These are phyloP conservation scores for Ophiostoma sp. DNA, from an alignment of 2,329 filamentous ascomycete species.

Conservation along the genomic window DNA sequence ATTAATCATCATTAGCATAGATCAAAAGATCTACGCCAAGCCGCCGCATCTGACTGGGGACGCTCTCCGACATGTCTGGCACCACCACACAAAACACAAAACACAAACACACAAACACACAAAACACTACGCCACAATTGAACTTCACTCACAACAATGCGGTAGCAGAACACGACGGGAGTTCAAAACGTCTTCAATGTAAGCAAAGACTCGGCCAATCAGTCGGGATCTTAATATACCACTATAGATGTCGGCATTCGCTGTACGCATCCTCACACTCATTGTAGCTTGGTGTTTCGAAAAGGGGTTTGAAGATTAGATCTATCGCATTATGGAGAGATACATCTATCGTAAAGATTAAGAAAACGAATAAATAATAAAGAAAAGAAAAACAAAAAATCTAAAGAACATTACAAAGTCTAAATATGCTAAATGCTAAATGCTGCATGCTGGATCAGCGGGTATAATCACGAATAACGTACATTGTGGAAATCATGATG, in stretches of 20 bases:
- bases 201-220: neutral
- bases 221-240: too few relatives aligned
- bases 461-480: conserved; percentile 12
- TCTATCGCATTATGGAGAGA: neutral
- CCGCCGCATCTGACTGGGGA: neutral
- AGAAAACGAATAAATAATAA: too few relatives aligned
- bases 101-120: neutral
- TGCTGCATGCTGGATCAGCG: neutral
- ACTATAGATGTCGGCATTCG: neutral
- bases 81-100: neutral
- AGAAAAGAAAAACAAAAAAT: neutral
- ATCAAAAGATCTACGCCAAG: neutral
- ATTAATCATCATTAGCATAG: neutral
- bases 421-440: neutral
- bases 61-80: conserved; percentile 2
- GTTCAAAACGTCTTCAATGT: neutral
- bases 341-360: neutral
- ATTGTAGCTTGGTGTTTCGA: neutral
- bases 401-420: neutral
- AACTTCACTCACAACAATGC: neutral
- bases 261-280: neutral
- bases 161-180: neutral
- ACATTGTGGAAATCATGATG: conserved; percentile 27
- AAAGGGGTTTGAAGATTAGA: neutral
- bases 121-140: neutral